Conservation (phyloP, 225 moss, liverwort and hornwort genomes). For the Physcomitrellopsis africana region DNA sequence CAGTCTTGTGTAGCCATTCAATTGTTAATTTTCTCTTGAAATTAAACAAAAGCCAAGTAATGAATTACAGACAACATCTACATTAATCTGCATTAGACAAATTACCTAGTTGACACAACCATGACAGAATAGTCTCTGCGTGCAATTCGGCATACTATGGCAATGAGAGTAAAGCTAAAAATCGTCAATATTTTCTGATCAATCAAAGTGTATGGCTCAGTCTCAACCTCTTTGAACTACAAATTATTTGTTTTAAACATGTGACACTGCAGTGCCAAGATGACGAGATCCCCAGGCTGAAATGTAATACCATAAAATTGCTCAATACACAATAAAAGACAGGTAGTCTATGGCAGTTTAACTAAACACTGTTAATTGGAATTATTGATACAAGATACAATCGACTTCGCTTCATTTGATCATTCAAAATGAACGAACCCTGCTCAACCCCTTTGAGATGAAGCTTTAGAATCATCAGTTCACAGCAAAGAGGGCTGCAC, state of each 20-base stretch:
- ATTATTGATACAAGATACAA: conserved; percentile 22
- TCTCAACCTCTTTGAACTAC: not conserved
- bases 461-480: conserved; percentile 12
- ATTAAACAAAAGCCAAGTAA: too few species aligned
- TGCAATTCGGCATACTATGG: too few species aligned
- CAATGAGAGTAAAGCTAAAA: too few species aligned
- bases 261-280: conserved; percentile 2
- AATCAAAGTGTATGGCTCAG: too few species aligned
- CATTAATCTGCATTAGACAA: too few species aligned
- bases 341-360: conserved; percentile 5
- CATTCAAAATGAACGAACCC: not conserved
- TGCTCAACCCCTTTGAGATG: not conserved
- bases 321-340: not conserved
- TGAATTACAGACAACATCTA: too few species aligned
- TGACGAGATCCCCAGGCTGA: not conserved
- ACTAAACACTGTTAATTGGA: conserved; percentile 3
- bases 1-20: too few species aligned
- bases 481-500: conserved; percentile 42
- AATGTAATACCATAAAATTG: conserved; percentile 11
- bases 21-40: too few species aligned
- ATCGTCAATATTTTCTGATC: too few species aligned
- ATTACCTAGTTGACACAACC: too few species aligned
- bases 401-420: conserved; percentile 6
- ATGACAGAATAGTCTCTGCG: too few species aligned
- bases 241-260: not conserved